Evolutionary conservation across 2,329 filamentous ascomycete genomes (phyloP), one percentile per base, ranked within the genome.

Genomic region (Kalmusia sp.): DNA sequence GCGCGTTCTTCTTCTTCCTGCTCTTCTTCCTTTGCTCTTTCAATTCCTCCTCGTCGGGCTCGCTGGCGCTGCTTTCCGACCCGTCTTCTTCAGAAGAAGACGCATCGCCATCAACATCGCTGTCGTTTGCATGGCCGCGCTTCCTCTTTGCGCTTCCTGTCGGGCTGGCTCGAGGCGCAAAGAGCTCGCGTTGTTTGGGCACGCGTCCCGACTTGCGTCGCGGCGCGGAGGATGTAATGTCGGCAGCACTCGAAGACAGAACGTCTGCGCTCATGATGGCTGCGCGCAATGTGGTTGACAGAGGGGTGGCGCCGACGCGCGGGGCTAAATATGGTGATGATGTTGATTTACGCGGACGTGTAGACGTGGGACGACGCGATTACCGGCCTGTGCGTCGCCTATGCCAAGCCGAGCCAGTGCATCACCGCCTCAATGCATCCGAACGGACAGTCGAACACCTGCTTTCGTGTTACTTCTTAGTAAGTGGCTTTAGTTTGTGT

Each of bases 141-240:
- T 76, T 76, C 17, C 74, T 68, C 61, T 76, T 76, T 33, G 68
- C 49, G 52, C 65, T 70, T 24, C 59, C 61, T 6, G 64, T 57
- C 8, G 71, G n/a, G n/a, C n/a, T n/a, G n/a, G n/a, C n/a, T n/a
- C n/a, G n/a, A n/a, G n/a, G 69, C 35, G 67, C 61, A 59, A 71
- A 69, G 46, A 61, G 64, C 52, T 73, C 63, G 39, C 73, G 72
- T 55, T 70, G 73, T 49, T 67, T 71, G 48, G 67, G 64, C 52
- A 77, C 74, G 69, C 74, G 73, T 71, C 73, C 74, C 28, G 74
- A 76, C 49, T 70, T 73, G 59, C 74, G 74, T 57, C 74, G 72
- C 51, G 69, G 55, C 51, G 63, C 62, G 15, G 69, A 64, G 19
- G 69, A 65, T 46, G 63, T 57, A 54, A 57, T 59, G 41, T 65